phyloP scores from a whole-genome alignment of 1,284 basidiomycete genomes.

The Volvariella surrecta region DNA sequence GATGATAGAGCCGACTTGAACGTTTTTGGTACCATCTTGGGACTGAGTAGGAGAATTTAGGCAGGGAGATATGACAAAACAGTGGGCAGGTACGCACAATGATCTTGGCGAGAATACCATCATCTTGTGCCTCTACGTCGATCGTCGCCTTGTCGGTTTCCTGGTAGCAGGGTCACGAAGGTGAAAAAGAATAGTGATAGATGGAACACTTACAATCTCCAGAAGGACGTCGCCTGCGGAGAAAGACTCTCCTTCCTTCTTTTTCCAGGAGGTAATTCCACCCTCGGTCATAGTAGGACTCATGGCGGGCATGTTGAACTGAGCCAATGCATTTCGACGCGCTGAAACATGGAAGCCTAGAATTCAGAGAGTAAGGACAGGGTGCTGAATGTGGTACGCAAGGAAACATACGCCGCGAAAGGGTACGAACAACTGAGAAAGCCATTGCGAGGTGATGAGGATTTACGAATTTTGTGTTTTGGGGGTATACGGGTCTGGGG shows the following conservation, averaged over 20 bases:
- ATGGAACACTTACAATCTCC: constrained; percentile 69
- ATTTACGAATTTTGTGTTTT: constrained; percentile 8
- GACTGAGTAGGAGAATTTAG: constrained; percentile 39
- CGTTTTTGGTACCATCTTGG: constrained; percentile 79
- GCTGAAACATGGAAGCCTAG: constrained; percentile 80
- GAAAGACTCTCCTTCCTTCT: constrained; percentile 91
- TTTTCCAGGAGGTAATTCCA: constrained; percentile 96
- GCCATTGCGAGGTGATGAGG: constrained; percentile 35
- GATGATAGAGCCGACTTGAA: constrained; percentile 81
- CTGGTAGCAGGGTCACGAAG: constrained; percentile 30
- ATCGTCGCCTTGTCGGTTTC: constrained; percentile 99
- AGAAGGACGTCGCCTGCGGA: constrained; percentile 87
- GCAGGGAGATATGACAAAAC: constrained; percentile 6
- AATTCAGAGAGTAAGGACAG: constrained; percentile 7
- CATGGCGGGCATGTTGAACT: constrained; percentile 99
- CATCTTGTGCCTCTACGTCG: constrained; percentile 97
- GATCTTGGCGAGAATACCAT: constrained; percentile 92
- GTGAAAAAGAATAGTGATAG: constrained; percentile 5
- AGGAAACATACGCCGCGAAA: constrained; percentile 51
- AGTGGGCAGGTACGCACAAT: constrained; percentile 38
- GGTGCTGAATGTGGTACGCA: constrained; percentile 2
- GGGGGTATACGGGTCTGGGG: constrained; percentile 9
- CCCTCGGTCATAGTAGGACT: constrained; percentile 99
- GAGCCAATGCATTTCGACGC: constrained; percentile 70
- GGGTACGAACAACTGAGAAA: constrained; percentile 54